Percentiles rank a stretch among this genome's conserved stretches.
Conservation (phyloP, 441 rosid species). For the Isatis lusitanica region DNA sequence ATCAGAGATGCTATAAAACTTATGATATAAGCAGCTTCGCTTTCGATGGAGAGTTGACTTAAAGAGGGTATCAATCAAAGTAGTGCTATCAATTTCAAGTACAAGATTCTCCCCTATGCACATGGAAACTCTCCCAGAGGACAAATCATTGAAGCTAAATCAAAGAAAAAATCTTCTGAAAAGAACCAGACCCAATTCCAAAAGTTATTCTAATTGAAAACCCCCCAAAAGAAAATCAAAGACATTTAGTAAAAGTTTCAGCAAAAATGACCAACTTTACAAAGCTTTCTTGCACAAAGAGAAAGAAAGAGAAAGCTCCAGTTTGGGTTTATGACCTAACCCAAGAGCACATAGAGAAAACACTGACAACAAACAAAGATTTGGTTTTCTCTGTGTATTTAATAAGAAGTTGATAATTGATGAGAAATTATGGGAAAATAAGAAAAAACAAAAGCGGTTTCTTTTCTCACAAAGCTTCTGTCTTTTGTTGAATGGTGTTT, state of each 20-base stretch:
- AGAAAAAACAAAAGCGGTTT: not conserved
- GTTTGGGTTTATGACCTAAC: constrained; percentile 25
- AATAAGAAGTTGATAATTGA: not conserved
- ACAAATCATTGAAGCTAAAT: not conserved
- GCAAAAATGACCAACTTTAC: constrained; percentile 42
- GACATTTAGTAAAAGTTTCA: constrained; percentile 1
- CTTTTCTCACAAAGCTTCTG: constrained; percentile 19
- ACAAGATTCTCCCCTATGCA: constrained; percentile 28
- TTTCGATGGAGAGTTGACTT: constrained; percentile 34
- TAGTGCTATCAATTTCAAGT: constrained; percentile 33
- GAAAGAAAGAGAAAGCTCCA: constrained; percentile 19
- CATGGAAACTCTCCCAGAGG: constrained; percentile 10
- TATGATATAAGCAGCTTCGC: constrained; percentile 17
- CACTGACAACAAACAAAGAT: constrained; percentile 2
- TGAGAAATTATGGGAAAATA: not conserved
- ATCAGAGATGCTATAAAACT: constrained; percentile 11
- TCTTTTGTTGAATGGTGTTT: constrained; percentile 18
- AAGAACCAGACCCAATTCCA: not conserved
- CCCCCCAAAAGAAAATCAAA: constrained; percentile 13
- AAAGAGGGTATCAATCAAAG: constrained; percentile 36
- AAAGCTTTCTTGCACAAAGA: constrained; percentile 28
- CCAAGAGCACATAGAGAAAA: constrained; percentile 25
- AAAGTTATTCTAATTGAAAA: constrained; percentile 10
- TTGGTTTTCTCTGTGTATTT: not conserved
- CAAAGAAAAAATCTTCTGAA: constrained; percentile 1